Evolutionary conservation across 2,329 filamentous ascomycete species (phyloP), one percentile per base, ranked within the genome.

Genomic region (Neurospora crassa): DNA sequence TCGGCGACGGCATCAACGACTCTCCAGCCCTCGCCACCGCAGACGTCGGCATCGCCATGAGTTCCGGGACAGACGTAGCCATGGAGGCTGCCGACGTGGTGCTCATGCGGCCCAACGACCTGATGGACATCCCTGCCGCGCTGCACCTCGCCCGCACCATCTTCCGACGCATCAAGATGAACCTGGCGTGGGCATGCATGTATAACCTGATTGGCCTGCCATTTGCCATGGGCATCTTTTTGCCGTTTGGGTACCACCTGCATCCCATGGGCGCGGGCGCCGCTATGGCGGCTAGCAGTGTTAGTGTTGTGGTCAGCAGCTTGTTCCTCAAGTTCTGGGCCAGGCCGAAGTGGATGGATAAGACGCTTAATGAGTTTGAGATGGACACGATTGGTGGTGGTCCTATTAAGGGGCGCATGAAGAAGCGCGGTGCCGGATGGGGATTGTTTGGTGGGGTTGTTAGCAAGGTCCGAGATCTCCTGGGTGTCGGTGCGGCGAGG

Each of bases 1-100:
- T 98, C 16, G 94, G 96, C 69, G 96, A 99, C 80, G 96, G 96
- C 59, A 97, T 99, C 86, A 99, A 99, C 81, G 96, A 99, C 83
- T 97, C 94, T 0, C 96, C 96, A 0, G 96, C 96, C 0, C 88
- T 99, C 12, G 96, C 94, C 0, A 97, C 94, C 0, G 94, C 96
- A 12, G 90, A 97, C 76, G 90, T 98, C 40, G 96, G 96, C 74
- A 97, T 99, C 75, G 94, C 94, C 71, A 93, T 99, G 81, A 88
- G 93, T 5, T 94, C 91, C 8, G 96, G 96, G 71, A 98, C 96
- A 0, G 96, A 98, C 79, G 95, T 99, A 1, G 96, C 96, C 68
- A 97, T 99, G 89, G 96, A 98, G 82, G 96, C 96, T 0, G 96
- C 96, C 0, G 94, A 97, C 77, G 89, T 99, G 20, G 96, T 99